Conservation (phyloP, 805 yeast species). For the Martiniozyma abietophila region DNA sequence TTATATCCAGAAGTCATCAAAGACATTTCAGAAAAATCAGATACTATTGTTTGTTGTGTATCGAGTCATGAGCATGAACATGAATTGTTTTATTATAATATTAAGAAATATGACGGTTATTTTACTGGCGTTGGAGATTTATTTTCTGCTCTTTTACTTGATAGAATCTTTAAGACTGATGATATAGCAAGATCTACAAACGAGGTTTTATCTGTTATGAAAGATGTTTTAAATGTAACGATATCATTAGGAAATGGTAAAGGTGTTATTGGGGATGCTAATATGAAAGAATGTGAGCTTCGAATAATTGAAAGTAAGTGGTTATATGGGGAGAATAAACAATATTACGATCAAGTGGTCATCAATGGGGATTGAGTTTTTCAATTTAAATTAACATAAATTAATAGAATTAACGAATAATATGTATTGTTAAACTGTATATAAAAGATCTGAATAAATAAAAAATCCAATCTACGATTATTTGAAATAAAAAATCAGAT, state of each 20-base stretch:
- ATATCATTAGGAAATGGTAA: slow-evolving; percentile 28
- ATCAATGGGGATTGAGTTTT: too few species aligned
- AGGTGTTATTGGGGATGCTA: slow-evolving; percentile 49
- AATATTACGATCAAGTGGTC: slow-evolving; percentile 7
- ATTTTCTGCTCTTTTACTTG: slow-evolving; percentile 71
- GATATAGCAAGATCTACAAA: slow-evolving; percentile 32
- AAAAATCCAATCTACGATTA: not conserved
- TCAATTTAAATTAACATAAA: too few species aligned
- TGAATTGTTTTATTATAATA: slow-evolving; percentile 30
- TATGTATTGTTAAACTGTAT: too few species aligned
- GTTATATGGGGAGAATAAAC: slow-evolving; percentile 13
- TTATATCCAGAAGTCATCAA: slow-evolving; percentile 22
- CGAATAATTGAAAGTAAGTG: slow-evolving; percentile 54
- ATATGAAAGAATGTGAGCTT: slow-evolving; percentile 67
- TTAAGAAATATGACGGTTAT: slow-evolving; percentile 63
- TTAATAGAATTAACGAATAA: too few species aligned
- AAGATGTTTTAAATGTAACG: slow-evolving; percentile 40
- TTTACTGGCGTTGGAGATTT: slow-evolving; percentile 95
- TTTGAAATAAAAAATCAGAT: not conserved
- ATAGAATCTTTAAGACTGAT: slow-evolving; percentile 36
- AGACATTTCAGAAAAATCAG: slow-evolving; percentile 11
- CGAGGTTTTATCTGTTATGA: slow-evolving; percentile 50
- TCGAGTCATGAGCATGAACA: slow-evolving; percentile 25
- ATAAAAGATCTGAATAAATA: too few species aligned
- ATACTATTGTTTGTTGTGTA: slow-evolving; percentile 35